phyloP scores from a whole-genome alignment of 495 filamentous ascomycete genomes.

The Evernia prunastri region DNA sequence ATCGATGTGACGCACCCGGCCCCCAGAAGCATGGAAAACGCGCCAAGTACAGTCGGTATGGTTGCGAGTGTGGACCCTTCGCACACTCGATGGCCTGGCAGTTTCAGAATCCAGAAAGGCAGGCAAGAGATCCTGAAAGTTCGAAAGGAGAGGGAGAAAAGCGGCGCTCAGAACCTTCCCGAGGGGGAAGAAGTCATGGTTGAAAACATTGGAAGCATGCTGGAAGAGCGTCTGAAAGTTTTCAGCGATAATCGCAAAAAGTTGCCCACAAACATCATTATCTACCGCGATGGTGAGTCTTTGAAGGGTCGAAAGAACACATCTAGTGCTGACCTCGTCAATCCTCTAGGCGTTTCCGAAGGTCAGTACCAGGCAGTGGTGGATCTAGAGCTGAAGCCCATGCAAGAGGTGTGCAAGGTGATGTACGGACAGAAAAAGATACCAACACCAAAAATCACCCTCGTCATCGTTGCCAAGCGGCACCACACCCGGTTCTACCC shows the following conservation, averaged over 20 bases:
- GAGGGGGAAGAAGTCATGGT: no score
- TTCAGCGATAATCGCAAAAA: not conserved
- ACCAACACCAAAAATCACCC: not conserved
- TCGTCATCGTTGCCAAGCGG: not conserved
- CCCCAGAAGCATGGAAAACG: not conserved
- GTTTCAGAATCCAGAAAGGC: not conserved
- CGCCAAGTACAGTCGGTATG: not conserved
- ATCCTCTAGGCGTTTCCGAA: not conserved
- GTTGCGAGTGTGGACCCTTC: not conserved
- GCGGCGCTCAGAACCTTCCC: no score
- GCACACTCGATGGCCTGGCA: not conserved
- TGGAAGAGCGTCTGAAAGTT: not conserved
- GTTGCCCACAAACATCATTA: not conserved
- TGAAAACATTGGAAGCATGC: not conserved
- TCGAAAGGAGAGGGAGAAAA: conserved; percentile 36
- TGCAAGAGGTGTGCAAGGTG: not conserved
- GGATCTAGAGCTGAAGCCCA: no score
- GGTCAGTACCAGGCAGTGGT: not conserved
- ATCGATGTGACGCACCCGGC: conserved; percentile 53
- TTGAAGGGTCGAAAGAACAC: not conserved
- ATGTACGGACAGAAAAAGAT: no score
- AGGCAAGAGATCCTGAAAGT: not conserved
- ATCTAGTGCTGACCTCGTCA: not conserved
- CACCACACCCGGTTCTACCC: not conserved
- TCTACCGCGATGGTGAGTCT: not conserved